Evolutionary conservation across 2,329 filamentous ascomycete species (phyloP).

Genomic region (Tolypocladium cylindrosporum): DNA sequence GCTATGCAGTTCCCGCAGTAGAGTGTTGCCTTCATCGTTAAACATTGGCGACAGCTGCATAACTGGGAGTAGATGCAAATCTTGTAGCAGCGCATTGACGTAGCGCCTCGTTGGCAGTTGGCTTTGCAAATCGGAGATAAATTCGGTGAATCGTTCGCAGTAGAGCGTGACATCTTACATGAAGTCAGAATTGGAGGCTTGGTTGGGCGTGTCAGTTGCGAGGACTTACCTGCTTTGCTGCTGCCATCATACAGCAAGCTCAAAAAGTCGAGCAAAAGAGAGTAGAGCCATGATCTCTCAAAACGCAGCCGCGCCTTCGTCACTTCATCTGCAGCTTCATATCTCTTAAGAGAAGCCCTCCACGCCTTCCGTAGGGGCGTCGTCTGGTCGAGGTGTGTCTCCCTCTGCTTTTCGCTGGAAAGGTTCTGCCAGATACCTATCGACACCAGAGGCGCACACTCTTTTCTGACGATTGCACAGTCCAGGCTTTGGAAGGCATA

Average conservation of each 20-base stretch:
- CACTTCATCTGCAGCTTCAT: slow-evolving; percentile 72
- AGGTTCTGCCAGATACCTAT: slow-evolving; percentile 95
- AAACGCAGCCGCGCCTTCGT: slow-evolving; percentile 75
- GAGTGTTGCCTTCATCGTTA: slow-evolving; percentile 59
- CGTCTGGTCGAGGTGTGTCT: slow-evolving; percentile 61
- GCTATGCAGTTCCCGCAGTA: slow-evolving; percentile 70
- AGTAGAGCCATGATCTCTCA: slow-evolving; percentile 88
- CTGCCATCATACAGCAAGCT: slow-evolving; percentile 55
- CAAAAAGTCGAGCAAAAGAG: slow-evolving; percentile 74
- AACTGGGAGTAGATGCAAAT: slow-evolving; percentile 72
- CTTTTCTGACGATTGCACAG: slow-evolving; percentile 78
- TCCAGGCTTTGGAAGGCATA: slow-evolving; percentile 91
- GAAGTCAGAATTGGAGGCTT: slow-evolving; percentile 7
- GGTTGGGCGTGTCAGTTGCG: background rate
- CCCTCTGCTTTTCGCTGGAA: slow-evolving; percentile 64
- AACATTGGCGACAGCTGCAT: slow-evolving; percentile 72
- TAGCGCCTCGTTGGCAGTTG: slow-evolving; percentile 91
- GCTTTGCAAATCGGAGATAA: slow-evolving; percentile 82
- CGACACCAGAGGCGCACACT: slow-evolving; percentile 89
- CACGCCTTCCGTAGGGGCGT: slow-evolving; percentile 79
- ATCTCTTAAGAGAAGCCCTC: slow-evolving; percentile 78
- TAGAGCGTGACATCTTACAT: slow-evolving; percentile 59
- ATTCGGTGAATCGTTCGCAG: slow-evolving; percentile 87
- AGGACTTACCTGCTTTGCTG: slow-evolving; percentile 31
- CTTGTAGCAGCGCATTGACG: slow-evolving; percentile 77